Base-by-base conservation (phyloP, 176 grass and related monocot species). In the Oryza meridionalis region DNA sequence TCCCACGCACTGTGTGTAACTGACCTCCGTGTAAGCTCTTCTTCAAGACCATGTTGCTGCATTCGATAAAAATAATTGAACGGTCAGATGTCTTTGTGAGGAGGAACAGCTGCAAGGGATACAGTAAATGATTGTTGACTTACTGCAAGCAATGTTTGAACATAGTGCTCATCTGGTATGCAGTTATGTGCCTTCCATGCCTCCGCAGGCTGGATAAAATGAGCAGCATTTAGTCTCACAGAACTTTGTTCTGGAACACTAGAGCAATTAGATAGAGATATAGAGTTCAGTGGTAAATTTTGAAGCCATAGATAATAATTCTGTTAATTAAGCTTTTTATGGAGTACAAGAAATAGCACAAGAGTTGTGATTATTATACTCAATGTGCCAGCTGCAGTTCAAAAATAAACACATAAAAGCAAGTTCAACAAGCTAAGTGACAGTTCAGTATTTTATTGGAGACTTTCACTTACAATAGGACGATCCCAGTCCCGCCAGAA, bases 101-200 rank as follows among this genome's bases (percentile, higher is more conserved):
- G 69, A 84, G 37, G 58, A 92, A 77, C 67, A 80, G 9, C 59
- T 38, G 70, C 58, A 35, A 82, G 73, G 22, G 21, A 65, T 59
- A 35, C 63, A 78, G 17, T 58, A 8, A 72, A 66, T 75, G 55
- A 84, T 67, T 31, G 24, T 78, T 55, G 22, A 82, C 93, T 92
- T 80, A 99, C 96, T 66, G 96, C 93, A 88, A 99, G 77, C 81
- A 99, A 87, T 21, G 93, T 96, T 82, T 99, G 96, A 93, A 99
- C 93, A 94, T 99, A 96, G 72, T 99, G 96, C 75, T 99, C 96
- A 89, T 96, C 96, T 88, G 96, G 93, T 87, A 99, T 94, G 78
- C 96, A 99, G 88, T 99, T 99, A 81, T 99, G 96, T 53, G 94
- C 93, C 79, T 96, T 96, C 78, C 77, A 84, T 70, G 85, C 85